Evolutionary conservation across 2,329 filamentous ascomycete species (phyloP), one percentile per base, ranked within the genome.

Genomic region (Penicillium sp.): DNA sequence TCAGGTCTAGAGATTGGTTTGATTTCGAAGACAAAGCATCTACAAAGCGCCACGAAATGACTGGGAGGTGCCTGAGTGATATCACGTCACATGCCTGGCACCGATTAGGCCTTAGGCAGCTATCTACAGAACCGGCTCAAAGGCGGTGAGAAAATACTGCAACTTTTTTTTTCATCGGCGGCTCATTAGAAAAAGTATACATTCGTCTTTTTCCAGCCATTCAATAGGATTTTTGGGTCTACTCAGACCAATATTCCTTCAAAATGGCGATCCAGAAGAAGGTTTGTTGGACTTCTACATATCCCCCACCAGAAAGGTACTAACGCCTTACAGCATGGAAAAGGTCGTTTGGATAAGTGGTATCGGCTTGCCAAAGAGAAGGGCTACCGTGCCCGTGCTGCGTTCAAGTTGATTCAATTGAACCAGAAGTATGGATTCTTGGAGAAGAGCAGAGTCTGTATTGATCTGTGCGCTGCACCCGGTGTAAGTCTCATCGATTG

Each of bases 381-480:
- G 77, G 94, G 94, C 59, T 99, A 97, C 73, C 84, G 94, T 69
- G 93, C 94, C 58, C 86, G 94, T 83, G 92, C 94, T 66, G 92
- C 94, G 53, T 97, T 97, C 84, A 99, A 99, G 79, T 79, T 99
- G 66, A 93, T 99, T 65, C 93, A 99, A 75, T 81, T 99, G 67
- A 99, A 99, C 80, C 97, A 97, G 79, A 97, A 97, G 74, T 99
- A 96, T 88, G 90, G 91, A 64, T 99, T 99, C 76, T 81, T 99
- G 65, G 92, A 97, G 76, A 93, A 95, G 81, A 95, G 91, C 77
- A 96, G 91, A 80, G 94, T 97, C 67, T 81, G 97, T 58, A 82
- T 99, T 73, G 95, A 99, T 87, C 89, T 99, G 71, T 99, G 94
- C 79, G 94, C 94, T 62, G 94, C 94, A 18, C 94, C 94, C 31